A percentile compares a stretch with the other conserved stretches of the same genome.
Evolutionary conservation across 352 stramenopile genomes (phyloP).

Genomic region (Phytophthora tentaculata): DNA sequence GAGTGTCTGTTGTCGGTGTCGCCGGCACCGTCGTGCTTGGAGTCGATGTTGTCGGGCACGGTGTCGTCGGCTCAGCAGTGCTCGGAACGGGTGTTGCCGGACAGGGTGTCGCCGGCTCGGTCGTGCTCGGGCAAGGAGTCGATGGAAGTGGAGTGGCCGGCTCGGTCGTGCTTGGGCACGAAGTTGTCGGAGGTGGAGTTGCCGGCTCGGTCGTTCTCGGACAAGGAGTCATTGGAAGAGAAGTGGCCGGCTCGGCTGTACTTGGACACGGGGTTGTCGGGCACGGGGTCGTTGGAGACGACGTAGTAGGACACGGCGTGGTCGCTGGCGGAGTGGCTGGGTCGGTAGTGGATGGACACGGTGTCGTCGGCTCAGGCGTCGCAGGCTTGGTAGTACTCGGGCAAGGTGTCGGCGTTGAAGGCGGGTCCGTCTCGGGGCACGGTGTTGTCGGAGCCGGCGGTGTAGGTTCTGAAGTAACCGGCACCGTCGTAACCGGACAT

Average conservation of each 20-base stretch:
- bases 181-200: not conserved
- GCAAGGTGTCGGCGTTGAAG: not conserved
- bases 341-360: not conserved
- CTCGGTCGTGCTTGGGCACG: no score
- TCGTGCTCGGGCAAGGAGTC: constrained; percentile 1
- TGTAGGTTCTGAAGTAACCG: not conserved
- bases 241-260: no score
- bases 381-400: not conserved
- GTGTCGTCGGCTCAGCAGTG: not conserved
- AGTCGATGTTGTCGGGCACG: not conserved
- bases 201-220: not conserved
- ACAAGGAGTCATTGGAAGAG: not conserved
- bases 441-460: not conserved
- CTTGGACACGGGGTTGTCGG: not conserved
- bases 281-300: not conserved
- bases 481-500: not conserved
- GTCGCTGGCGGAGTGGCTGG: not conserved
- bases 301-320: not conserved
- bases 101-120: not conserved
- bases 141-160: not conserved
- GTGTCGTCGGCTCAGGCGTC: constrained; percentile 1
- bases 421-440: not conserved
- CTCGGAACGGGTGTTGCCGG: not conserved
- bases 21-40: constrained; percentile 1
- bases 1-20: no score